Base-by-base conservation (phyloP, 805 yeast genomes). In the Yarrowia sp. region DNA sequence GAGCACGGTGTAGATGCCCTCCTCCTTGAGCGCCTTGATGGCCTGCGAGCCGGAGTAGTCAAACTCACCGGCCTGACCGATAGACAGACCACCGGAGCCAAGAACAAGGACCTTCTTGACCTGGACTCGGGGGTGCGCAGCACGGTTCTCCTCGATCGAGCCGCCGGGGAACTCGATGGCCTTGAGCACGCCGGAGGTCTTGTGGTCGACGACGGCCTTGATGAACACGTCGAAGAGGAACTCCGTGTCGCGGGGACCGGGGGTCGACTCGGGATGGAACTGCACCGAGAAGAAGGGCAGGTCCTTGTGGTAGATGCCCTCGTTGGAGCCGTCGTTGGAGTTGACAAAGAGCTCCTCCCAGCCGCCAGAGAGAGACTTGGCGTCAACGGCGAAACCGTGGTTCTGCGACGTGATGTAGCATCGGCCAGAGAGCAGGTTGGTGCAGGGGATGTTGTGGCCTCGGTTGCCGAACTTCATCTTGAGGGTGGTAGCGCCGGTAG, bases 21-120 rank as follows among this genome's bases (percentile, higher is more conserved):
- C 98, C 79, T 94, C 97, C 76, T 90, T 93, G 77, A 94, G 81
- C 49, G 99, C 99, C 78, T 94, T 94, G 77, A 94, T 94, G 64
- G 99, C 99, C 78, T 94, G 99, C 62, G 97, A 90, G 72, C 99
- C 99, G 47, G 97, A 91, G 78, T 94, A 94, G 76, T 94, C 99
- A 72, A 94, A 94, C 78, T 94, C 99, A 77, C 99, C 99, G 66
- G 99, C 99, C 80, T 94, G 99, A 68, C 99, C 99, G 73, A 94
- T 94, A 62, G 97, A 89, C 70, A 94, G 81, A 74, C 99, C 99
- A 80, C 99, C 99, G 59, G 97, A 92, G 71, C 99, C 99, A 71
- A 94, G 83, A 63, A 91, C 93, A 68, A 91, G 83, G 56, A 90
- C 97, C 78, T 94, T 94, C 82, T 91, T 90, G 69, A 87, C 96